Percentiles rank a stretch among this genome's conserved stretches.
Evolutionary conservation across 2,329 filamentous ascomycete genomes (phyloP).

Genomic region (Fusarium sp.): DNA sequence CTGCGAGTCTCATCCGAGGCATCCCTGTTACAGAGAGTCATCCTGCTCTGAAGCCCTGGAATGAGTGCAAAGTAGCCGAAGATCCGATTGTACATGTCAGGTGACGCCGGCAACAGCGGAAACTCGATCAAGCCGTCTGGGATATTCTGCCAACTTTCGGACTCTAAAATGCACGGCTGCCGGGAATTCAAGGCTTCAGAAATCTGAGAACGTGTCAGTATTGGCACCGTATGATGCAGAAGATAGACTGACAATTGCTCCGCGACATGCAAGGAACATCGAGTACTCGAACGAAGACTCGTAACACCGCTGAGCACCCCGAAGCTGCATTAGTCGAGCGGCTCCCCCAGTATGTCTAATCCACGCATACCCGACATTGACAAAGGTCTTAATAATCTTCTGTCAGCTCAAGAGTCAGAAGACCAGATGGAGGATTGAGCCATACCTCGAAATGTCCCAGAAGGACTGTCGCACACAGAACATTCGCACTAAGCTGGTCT

Average conservation of each 20-base stretch:
- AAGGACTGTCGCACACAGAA: background rate
- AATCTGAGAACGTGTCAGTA: fast-evolving
- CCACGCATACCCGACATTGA: background rate
- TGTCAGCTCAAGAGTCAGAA: background rate
- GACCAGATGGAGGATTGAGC: fast-evolving
- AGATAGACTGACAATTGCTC: fast-evolving
- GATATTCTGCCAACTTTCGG: background rate
- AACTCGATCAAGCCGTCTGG: background rate
- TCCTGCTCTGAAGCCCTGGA: fast-evolving
- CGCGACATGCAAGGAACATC: background rate
- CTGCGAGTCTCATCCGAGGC: fast-evolving
- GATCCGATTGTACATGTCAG: background rate
- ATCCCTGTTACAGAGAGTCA: fast-evolving
- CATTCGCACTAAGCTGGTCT: background rate
- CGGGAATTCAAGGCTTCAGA: background rate
- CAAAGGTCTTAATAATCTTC: background rate
- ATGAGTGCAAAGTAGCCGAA: background rate
- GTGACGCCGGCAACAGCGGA: background rate
- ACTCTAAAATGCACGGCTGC: fast-evolving
- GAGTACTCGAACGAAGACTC: background rate
- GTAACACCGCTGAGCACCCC: background rate
- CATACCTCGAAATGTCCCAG: background rate
- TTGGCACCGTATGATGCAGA: fast-evolving
- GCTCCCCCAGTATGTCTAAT: background rate
- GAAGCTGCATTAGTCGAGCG: background rate